Conservation (phyloP, 257 asterid genomes). For the Solanum lycopersicoides region DNA sequence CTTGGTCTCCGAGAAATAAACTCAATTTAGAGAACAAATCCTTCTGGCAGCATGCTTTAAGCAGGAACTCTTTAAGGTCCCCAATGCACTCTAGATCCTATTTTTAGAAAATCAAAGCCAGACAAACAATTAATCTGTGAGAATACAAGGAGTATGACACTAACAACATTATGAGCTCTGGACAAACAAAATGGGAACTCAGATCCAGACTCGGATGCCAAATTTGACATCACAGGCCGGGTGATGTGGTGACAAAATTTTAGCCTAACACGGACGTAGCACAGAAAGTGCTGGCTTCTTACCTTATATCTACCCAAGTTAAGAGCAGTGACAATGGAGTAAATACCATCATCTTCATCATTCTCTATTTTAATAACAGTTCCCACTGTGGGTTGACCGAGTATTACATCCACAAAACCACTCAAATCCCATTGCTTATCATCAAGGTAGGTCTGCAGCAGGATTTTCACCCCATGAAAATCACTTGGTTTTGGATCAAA, state of each 20-base stretch:
- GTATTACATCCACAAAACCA: slow-evolving; percentile 74
- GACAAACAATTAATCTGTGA: neutral
- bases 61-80: slow-evolving; percentile 56
- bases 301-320: slow-evolving; percentile 78
- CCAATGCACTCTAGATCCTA: slow-evolving; percentile 44
- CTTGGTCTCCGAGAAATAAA: slow-evolving; percentile 35
- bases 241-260: neutral
- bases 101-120: neutral
- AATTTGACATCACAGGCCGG: neutral
- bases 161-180: neutral
- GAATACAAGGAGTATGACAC: neutral
- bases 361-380: slow-evolving; percentile 75
- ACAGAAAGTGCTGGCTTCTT: slow-evolving; percentile 14
- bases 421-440: slow-evolving; percentile 75
- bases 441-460: slow-evolving; percentile 70
- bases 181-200: neutral
- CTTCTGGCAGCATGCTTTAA: slow-evolving; percentile 40
- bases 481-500: slow-evolving; percentile 83
- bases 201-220: neutral
- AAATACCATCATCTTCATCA: slow-evolving; percentile 78
- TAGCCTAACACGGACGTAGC: neutral
- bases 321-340: slow-evolving; percentile 59
- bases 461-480: slow-evolving; percentile 85
- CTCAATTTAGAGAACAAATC: slow-evolving; percentile 30
- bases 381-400: slow-evolving; percentile 86